A percentile compares a stretch with the other conserved stretches of the same genome.
These are phyloP conservation scores for Paraconiothyrium sp. DNA, from an alignment of 2,329 filamentous ascomycete species.

Conservation along the genomic window DNA sequence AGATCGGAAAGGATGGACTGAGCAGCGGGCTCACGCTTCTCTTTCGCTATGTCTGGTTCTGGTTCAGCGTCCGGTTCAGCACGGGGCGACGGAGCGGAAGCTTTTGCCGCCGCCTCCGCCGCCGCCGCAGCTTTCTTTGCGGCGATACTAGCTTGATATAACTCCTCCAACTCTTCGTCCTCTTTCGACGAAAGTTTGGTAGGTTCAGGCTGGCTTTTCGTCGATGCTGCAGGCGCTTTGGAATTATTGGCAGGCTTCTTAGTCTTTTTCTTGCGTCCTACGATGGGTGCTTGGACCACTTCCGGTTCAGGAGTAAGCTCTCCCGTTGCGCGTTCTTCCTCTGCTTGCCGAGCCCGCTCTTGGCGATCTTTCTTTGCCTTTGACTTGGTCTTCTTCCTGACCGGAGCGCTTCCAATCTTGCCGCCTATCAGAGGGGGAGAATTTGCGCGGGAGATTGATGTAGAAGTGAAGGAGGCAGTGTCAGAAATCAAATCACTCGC, in stretches of 20 bases:
- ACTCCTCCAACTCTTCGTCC: constrained; percentile 39
- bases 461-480: constrained; percentile 76
- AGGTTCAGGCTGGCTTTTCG: constrained; percentile 41
- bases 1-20: constrained; percentile 52
- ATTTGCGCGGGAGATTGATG: constrained; percentile 75
- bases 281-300: constrained; percentile 72
- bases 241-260: constrained; percentile 66
- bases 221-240: constrained; percentile 32
- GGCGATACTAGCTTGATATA: constrained; percentile 16
- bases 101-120: constrained; percentile 24
- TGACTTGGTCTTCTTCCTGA: constrained; percentile 77
- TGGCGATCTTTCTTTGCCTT: constrained; percentile 80
- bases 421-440: constrained; percentile 70
- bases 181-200: constrained; percentile 34
- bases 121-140: constrained; percentile 27
- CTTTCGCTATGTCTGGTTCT: constrained; percentile 37
- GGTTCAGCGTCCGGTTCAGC: constrained; percentile 21
- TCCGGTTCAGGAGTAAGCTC: constrained; percentile 61
- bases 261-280: constrained; percentile 85
- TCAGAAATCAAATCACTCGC: constrained; percentile 80
- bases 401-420: constrained; percentile 73
- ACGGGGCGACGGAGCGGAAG: constrained; percentile 33
- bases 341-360: constrained; percentile 67
- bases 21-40: constrained; percentile 42
- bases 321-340: constrained; percentile 63